Percentiles rank a stretch among this genome's conserved stretches.
Conservation (phyloP, 2,329 filamentous ascomycete species). For the Colletotrichum tanaceti region DNA sequence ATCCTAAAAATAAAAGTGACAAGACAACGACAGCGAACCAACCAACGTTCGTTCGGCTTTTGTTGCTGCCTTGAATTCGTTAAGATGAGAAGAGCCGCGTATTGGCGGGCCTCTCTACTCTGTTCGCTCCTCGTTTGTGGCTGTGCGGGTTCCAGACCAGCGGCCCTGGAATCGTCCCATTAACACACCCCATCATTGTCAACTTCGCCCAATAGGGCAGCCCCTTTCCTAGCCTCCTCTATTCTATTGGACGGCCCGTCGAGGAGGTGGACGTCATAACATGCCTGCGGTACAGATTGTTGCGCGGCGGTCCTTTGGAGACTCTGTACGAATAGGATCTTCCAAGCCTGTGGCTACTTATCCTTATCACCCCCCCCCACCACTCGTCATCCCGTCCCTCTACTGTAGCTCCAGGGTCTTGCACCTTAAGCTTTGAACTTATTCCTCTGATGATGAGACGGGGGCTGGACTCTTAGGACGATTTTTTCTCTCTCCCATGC, state of each 20-base stretch:
- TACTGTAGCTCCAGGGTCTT: slow-evolving; percentile 33
- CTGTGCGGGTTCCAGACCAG: slow-evolving; percentile 32
- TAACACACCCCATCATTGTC: slow-evolving; percentile 1
- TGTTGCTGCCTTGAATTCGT: neutral
- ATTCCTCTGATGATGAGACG: slow-evolving; percentile 36
- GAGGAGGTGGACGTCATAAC: slow-evolving; percentile 28
- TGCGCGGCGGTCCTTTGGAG: slow-evolving; percentile 7
- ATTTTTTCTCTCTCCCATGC: neutral
- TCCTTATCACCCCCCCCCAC: slow-evolving; percentile 26
- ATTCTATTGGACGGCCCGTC: slow-evolving; percentile 30
- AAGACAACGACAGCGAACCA: neutral
- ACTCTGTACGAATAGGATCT: neutral
- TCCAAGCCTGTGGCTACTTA: neutral
- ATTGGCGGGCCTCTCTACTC: neutral
- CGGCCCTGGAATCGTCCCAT: slow-evolving; percentile 28
- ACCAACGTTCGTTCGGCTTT: neutral
- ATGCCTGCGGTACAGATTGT: neutral
- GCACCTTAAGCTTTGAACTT: slow-evolving; percentile 28
- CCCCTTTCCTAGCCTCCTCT: slow-evolving; percentile 13
- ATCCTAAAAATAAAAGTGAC: neutral
- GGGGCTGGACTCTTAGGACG: slow-evolving; percentile 24
- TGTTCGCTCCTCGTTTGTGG: slow-evolving; percentile 18
- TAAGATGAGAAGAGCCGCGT: slow-evolving; percentile 3
- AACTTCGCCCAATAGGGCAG: neutral
- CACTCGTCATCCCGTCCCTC: neutral